These are phyloP conservation scores for Phytophthora sojae DNA, from an alignment of 352 stramenopile genomes.

Conservation along the genomic window DNA sequence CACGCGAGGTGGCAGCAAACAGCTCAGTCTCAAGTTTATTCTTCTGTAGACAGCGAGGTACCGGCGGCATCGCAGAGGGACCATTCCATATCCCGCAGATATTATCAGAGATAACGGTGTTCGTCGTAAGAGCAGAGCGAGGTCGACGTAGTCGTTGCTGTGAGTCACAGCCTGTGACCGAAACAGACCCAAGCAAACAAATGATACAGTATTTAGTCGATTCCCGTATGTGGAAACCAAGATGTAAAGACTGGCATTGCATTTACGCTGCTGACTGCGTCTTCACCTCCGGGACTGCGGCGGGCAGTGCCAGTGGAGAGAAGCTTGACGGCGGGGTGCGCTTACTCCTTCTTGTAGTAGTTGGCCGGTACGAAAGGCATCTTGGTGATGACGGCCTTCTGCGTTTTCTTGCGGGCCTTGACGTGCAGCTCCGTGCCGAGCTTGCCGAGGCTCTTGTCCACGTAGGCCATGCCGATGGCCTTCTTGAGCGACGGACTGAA, in stretches of 20 bases:
- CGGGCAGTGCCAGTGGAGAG: constrained; percentile 18
- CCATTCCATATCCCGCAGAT: no score
- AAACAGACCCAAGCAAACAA: constrained; percentile 1
- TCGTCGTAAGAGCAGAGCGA: background rate
- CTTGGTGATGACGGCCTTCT: constrained; percentile 94
- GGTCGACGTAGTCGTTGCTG: no score
- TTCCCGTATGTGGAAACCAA: background rate
- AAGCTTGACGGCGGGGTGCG: constrained; percentile 6
- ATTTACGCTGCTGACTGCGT: constrained; percentile 7
- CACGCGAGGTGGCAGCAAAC: constrained; percentile 57
- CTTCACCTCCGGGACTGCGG: constrained; percentile 12
- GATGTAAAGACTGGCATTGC: background rate
- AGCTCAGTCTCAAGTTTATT: constrained; percentile 80
- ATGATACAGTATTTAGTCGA: constrained; percentile 14
- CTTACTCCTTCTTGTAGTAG: constrained; percentile 95
- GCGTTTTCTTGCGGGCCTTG: constrained; percentile 96
- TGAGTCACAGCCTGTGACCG: background rate
- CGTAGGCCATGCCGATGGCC: constrained; percentile 99
- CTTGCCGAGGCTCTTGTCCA: constrained; percentile 92
- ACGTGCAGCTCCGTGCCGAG: constrained; percentile 94
- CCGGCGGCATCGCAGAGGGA: no score
- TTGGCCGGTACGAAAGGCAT: constrained; percentile 98
- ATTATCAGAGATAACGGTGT: no score
- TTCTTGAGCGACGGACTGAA: constrained; percentile 97
- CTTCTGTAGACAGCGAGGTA: constrained; percentile 42